Evolutionary conservation across 805 yeast species (phyloP).

Genomic region (Pichia thaimueangensis): DNA sequence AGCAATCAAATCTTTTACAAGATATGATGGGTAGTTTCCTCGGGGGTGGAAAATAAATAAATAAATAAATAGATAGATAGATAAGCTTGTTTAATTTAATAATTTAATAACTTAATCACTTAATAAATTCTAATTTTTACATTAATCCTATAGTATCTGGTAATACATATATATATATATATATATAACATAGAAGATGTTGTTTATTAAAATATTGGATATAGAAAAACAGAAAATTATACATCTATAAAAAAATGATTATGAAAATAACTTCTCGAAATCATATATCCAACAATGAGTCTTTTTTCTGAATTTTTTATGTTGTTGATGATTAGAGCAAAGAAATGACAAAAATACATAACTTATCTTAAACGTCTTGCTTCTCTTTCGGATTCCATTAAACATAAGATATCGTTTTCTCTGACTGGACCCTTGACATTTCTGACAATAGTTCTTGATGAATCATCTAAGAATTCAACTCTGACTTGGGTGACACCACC

Average conservation of each 20-base stretch:
- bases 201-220: too few relatives aligned
- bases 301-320: too few relatives aligned
- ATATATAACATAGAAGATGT: too few relatives aligned
- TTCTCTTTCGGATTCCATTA: slow-evolving; percentile 99
- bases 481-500: slow-evolving; percentile 99
- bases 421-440: slow-evolving; percentile 97
- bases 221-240: too few relatives aligned
- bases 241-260: too few relatives aligned
- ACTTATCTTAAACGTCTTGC: slow-evolving; percentile 85
- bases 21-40: slow-evolving; percentile 72
- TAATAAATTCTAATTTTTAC: too few relatives aligned
- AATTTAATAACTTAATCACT: too few relatives aligned
- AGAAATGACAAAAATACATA: not conserved
- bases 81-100: too few relatives aligned
- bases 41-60: slow-evolving; percentile 31
- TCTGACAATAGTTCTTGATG: slow-evolving; percentile 93
- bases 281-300: too few relatives aligned
- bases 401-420: slow-evolving; percentile 96
- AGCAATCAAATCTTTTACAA: slow-evolving; percentile 52
- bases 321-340: not conserved
- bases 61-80: not conserved
- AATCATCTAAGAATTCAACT: slow-evolving; percentile 93
- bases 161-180: too few relatives aligned
- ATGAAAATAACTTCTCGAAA: too few relatives aligned
- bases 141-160: too few relatives aligned